Evolutionary conservation across 257 asterid genomes (phyloP).

Genomic region (Petunia secreta): DNA sequence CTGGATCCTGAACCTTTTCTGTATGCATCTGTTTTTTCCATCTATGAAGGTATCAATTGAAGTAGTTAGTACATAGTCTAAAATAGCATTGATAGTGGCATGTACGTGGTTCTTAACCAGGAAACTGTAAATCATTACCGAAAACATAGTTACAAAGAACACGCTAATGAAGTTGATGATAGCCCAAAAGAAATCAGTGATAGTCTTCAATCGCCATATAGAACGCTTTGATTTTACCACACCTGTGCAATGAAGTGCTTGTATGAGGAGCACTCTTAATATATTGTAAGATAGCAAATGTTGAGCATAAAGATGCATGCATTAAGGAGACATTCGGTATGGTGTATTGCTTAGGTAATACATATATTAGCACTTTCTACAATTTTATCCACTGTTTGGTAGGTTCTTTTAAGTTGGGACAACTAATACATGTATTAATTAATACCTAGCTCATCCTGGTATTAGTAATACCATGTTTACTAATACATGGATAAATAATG

Average conservation of each 20-base stretch:
- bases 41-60: constrained; percentile 41
- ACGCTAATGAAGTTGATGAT: constrained; percentile 66
- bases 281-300: background rate
- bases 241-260: constrained; percentile 51
- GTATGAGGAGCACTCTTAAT: constrained; percentile 1
- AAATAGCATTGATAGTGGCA: background rate
- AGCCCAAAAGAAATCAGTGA: constrained; percentile 83
- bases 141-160: constrained; percentile 84
- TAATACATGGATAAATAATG: too few species aligned
- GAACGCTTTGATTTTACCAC: constrained; percentile 81
- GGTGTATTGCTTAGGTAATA: background rate
- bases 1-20: constrained; percentile 74
- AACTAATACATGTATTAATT: background rate
- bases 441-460: background rate
- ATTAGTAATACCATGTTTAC: background rate
- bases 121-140: constrained; percentile 54
- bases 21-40: constrained; percentile 92
- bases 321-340: background rate
- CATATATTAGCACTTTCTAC: too few species aligned
- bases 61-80: background rate
- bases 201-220: constrained; percentile 82
- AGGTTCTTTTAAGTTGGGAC: background rate
- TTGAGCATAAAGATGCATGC: background rate
- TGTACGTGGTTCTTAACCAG: background rate
- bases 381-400: too few species aligned